Base-by-base conservation (phyloP, 371 early-diverging fungal species). In the Phascolomyces articulosus region DNA sequence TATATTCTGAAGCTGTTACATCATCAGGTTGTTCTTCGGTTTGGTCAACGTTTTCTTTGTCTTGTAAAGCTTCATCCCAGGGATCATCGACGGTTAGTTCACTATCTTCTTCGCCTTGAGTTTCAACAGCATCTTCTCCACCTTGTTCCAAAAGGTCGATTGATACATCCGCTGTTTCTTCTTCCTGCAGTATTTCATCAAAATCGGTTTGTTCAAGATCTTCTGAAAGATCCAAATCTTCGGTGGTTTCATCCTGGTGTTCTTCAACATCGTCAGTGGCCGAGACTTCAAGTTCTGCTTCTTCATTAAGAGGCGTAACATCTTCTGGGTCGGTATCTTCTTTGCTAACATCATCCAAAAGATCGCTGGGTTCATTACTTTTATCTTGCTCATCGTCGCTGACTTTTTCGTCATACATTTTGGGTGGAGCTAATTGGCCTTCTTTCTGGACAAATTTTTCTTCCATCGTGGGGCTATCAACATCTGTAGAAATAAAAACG, bases 1-100 rank as follows among this genome's bases (percentile, higher is more conserved):
- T 27, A 49, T 44, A 29, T 4, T 28, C 34, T 7, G 23, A 29
- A 28, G 20, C 9, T 18, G 47, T 16, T 48, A 48, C 48, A 1
- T 60, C 60, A n/a, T n/a, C n/a, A n/a, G n/a, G n/a, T n/a, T n/a
- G n/a, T n/a, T 51, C 23, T 13, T 51, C 51, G 51, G 51, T 24
- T 51, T 51, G 51, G 51, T 51, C 26, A 7, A 23, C 31, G 2
- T 47, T 47, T 16, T 27, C 47, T 31, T 60, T 44, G 0, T 49
- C 29, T 31, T 60, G 44, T 1, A 29, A 47, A 40, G 7, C 18
- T 38, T 49, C 62, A 26, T 62, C 62, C 62, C 54, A 51, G 20
- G 62, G 62, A 3, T 13, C 21, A 18, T 62, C 62, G 3, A 51
- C 51, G 29, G 51, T 24, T 11, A 53, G 29, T n/a, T 61, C 61